Conservation (phyloP, 2,329 filamentous ascomycete genomes). For the Calonectria pauciramosa region DNA sequence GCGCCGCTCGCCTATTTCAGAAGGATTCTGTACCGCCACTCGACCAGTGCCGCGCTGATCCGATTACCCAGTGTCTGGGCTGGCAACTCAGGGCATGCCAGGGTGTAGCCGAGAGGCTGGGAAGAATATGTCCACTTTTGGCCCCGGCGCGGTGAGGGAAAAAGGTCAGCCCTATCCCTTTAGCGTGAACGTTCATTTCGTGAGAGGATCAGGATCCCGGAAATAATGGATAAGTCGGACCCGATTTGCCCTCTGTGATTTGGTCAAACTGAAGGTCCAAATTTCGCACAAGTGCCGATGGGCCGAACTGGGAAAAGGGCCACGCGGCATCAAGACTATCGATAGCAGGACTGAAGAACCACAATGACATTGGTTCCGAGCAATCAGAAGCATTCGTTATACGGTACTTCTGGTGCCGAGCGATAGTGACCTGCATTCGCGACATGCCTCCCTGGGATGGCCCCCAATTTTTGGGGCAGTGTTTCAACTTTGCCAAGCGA, state of each 20-base stretch:
- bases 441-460: not conserved
- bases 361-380: not conserved
- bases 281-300: not conserved
- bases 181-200: not conserved
- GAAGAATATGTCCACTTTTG: not conserved
- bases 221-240: not conserved
- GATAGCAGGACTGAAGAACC: not conserved
- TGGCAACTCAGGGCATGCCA: not conserved
- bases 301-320: not conserved
- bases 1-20: not conserved
- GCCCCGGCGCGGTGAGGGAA: not conserved
- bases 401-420: not conserved
- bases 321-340: not conserved
- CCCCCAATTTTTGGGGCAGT: not conserved
- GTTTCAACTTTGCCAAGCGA: not conserved
- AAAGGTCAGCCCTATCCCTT: not conserved
- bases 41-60: not conserved
- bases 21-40: not conserved
- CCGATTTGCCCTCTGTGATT: not conserved
- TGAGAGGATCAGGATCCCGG: not conserved
- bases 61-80: not conserved
- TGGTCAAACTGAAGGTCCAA: not conserved
- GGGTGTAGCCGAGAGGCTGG: not conserved
- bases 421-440: not conserved
- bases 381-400: not conserved